Base-by-base conservation (phyloP, 768 basidiomycete species). In the Boletus rufocinnamomeus region DNA sequence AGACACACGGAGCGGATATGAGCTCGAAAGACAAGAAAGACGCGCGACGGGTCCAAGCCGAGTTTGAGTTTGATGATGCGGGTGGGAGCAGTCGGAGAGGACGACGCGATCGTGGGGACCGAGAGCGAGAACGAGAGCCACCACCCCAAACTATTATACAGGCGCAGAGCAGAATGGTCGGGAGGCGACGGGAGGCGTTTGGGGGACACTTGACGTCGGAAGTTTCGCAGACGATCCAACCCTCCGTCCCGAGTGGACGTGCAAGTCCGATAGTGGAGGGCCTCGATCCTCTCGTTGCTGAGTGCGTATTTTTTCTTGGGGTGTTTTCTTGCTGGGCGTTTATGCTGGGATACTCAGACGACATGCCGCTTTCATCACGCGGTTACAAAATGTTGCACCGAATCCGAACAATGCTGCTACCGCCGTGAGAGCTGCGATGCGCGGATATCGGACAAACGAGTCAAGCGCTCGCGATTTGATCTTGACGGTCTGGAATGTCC, bases 391-490 rank as follows among this genome's bases (percentile, higher is more conserved):
- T 0, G 65, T 89, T 23, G 81, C 86, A 1, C 71, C 81, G 5
- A 85, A 89, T 57, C 81, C 87, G 0, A 74, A 74, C 7, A 81
- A 75, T 9, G 87, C 88, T 0, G 72, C 83, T 3, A 76, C 86
- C 16, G 86, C 84, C 1, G 81, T 89, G 28, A 87, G 84, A 65
- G 83, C 90, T 16, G 87, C 93, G 28, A 82, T 92, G 35, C 87
- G 92, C 11, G 84, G 89, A 30, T 99, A 89, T 74, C 82, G 84
- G 27, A 72, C 80, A 2, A 85, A 85, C 43, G 95, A 99, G 69
- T 84, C 85, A 10, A 84, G 82, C 41, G 90, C 94, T 3, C 80
- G 86, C 4, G 96, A 96, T 72, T 79, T 98, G 61, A 87, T 98
- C 51, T 87, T 87, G 41, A 95, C 91, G 0, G 78, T 95, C n/a